These are phyloP conservation scores for Hypholoma sublateritium DNA, from an alignment of 768 basidiomycete genomes.

Conservation along the genomic window DNA sequence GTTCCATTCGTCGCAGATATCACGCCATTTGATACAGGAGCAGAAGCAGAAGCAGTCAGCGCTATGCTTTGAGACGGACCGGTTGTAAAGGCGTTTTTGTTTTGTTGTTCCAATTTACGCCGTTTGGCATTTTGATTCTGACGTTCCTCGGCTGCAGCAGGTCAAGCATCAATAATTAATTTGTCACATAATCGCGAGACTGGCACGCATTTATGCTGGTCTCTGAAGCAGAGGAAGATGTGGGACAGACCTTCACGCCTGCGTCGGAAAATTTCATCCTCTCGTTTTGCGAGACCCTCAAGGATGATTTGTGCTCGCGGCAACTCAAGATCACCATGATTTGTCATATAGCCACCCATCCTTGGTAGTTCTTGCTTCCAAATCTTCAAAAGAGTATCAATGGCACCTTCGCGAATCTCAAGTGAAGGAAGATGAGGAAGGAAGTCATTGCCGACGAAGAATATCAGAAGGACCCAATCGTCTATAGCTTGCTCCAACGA, in stretches of 20 bases:
- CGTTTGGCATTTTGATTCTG: slow-evolving; percentile 92
- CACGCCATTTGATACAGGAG: slow-evolving; percentile 28
- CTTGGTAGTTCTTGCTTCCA: slow-evolving; percentile 92
- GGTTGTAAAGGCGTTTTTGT: slow-evolving; percentile 34
- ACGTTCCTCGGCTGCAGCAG: slow-evolving; percentile 80
- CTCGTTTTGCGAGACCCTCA: slow-evolving; percentile 89
- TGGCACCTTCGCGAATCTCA: slow-evolving; percentile 99
- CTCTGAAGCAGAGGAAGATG: slow-evolving; percentile 10
- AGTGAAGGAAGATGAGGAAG: slow-evolving; percentile 96
- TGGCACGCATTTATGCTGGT: slow-evolving; percentile 12
- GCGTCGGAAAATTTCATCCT: slow-evolving; percentile 93
- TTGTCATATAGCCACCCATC: slow-evolving; percentile 97
- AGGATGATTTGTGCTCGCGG: slow-evolving; percentile 90
- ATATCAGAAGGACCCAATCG: slow-evolving; percentile 99
- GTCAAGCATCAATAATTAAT: slow-evolving; percentile 25
- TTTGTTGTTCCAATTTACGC: slow-evolving; percentile 64
- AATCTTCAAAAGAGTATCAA: slow-evolving; percentile 93
- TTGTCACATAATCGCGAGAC: slow-evolving; percentile 17
- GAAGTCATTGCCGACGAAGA: slow-evolving; percentile 99
- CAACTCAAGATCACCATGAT: slow-evolving; percentile 87
- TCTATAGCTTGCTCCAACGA: slow-evolving; percentile 96
- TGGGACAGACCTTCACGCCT: slow-evolving; percentile 83
- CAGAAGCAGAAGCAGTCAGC: slow-evolving; percentile 45
- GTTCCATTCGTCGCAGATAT: slow-evolving; percentile 29
- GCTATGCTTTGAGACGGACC: slow-evolving; percentile 52